phyloP scores from a whole-genome alignment of 2,329 filamentous ascomycete genomes.

The Periconia macrospinosa region DNA sequence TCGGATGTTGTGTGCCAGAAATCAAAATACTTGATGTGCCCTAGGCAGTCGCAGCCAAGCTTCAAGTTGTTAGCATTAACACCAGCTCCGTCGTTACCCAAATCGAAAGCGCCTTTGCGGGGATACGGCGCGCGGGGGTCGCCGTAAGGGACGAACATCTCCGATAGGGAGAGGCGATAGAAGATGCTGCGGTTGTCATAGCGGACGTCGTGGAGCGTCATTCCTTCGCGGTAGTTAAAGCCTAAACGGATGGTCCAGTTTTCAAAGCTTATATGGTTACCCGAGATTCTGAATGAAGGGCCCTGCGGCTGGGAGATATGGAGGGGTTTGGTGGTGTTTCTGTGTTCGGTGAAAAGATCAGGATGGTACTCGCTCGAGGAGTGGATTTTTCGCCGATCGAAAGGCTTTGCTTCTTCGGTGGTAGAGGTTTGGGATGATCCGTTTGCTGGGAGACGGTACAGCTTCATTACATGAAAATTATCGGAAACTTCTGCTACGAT shows the following conservation, averaged over 20 bases:
- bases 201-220: constrained; percentile 58
- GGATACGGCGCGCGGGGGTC: constrained; percentile 67
- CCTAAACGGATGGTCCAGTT: constrained; percentile 49
- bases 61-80: constrained; percentile 48
- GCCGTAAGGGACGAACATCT: constrained; percentile 70
- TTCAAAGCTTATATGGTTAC: constrained; percentile 40
- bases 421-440: constrained; percentile 39
- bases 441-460: constrained; percentile 53
- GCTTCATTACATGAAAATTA: constrained; percentile 52
- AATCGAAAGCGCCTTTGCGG: constrained; percentile 63
- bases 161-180: constrained; percentile 67
- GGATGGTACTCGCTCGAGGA: constrained; percentile 29
- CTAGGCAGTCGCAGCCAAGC: constrained; percentile 50
- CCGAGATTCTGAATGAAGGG: constrained; percentile 22
- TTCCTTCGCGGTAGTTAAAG: constrained; percentile 51
- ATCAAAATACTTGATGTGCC: constrained; percentile 49
- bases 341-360: constrained; percentile 11
- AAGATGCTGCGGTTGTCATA: constrained; percentile 68
- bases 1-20: constrained; percentile 39
- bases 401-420: constrained; percentile 38
- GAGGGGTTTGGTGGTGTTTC: constrained; percentile 21
- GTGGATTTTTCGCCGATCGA: constrained; percentile 49
- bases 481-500: constrained; percentile 57
- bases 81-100: constrained; percentile 49
- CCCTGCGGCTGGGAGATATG: constrained; percentile 29